Evolutionary conservation across 1,284 basidiomycete genomes (phyloP).

Genomic region (Melampsora abietis-canadensis): DNA sequence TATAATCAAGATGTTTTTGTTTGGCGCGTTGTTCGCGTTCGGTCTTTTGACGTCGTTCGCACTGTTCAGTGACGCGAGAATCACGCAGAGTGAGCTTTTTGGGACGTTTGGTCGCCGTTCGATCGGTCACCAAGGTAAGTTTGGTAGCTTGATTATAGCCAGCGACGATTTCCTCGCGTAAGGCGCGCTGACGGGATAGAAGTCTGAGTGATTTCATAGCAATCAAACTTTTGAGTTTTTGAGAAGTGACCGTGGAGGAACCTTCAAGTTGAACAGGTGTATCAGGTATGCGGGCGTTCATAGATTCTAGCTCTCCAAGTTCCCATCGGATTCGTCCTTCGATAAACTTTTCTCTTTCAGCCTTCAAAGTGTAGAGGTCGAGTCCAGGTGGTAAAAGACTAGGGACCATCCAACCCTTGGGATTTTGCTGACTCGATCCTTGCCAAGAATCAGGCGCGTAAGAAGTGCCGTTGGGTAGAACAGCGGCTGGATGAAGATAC

Average conservation of each 20-base stretch:
- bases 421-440: constrained; percentile 28
- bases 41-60: constrained; percentile 84
- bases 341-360: constrained; percentile 86
- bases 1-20: constrained; percentile 93
- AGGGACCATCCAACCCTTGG: constrained; percentile 66
- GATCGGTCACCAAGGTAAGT: constrained; percentile 72
- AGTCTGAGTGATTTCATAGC: constrained; percentile 91
- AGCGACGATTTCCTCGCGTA: constrained; percentile 81
- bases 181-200: constrained; percentile 79
- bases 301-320: constrained; percentile 77
- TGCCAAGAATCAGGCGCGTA: not conserved
- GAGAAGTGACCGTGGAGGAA: constrained; percentile 54
- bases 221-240: constrained; percentile 81
- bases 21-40: constrained; percentile 92
- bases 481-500: constrained; percentile 22
- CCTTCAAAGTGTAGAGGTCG: constrained; percentile 82
- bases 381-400: constrained; percentile 88
- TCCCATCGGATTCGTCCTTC: constrained; percentile 86
- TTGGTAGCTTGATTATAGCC: constrained; percentile 85
- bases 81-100: constrained; percentile 86
- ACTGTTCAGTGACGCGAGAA: constrained; percentile 81
- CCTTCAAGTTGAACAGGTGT: constrained; percentile 57
- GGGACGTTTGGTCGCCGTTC: constrained; percentile 81
- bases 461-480: constrained; percentile 9
- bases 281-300: constrained; percentile 74